Evolutionary conservation across 208 protist species (phyloP), one percentile per base, ranked within the genome.

Genomic region (Crithidia bombi): DNA sequence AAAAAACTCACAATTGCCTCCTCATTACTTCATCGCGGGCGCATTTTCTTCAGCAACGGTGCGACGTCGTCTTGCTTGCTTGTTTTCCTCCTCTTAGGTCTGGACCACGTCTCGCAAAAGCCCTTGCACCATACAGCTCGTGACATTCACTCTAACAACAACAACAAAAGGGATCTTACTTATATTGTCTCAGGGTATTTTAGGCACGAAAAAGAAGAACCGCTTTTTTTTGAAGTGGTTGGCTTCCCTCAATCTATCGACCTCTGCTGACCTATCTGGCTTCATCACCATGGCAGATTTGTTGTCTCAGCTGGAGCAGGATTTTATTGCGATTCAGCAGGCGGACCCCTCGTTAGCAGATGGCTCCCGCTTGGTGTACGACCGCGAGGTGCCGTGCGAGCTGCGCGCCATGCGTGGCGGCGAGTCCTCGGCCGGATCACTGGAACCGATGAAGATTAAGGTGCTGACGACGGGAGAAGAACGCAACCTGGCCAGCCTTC

Each of bases 321-420:
- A 98, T 55, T 98, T 98, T 64, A 79, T 92, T 39, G 81, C 88
- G 21, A 96, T 98, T 54, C 87, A 96, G 78, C 91, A 97, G 68
- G 87, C 91, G 50, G 94, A 98, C 61, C 94, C 94, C 9, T 95
- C 89, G 6, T 75, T 97, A n/a, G 79, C 83, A 5, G 93, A 96
- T 75, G 95, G 93, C 28, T 96, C 87, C 21, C 70, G 85, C 15
- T 66, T 96, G 4, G 85, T 98, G 21, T 98, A 97, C 73, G 92
- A 98, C 65, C 90, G 93, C 25, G 92, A 98, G 73, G 91, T 98
- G 38, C 94, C 92, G 19, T 94, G 87, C 63, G 94, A 98, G 78
- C 69, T 98, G 70, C 83, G 94, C 17, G 78, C 89, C n/a, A 75
- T 91, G 76, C 83, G 85, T 17, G 81, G 58, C 9, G 73, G 59